A percentile compares a stretch with the other conserved stretches of the same genome.
Evolutionary conservation across 2,329 filamentous ascomycete species (phyloP).

Genomic region (Calonectria honghensis): DNA sequence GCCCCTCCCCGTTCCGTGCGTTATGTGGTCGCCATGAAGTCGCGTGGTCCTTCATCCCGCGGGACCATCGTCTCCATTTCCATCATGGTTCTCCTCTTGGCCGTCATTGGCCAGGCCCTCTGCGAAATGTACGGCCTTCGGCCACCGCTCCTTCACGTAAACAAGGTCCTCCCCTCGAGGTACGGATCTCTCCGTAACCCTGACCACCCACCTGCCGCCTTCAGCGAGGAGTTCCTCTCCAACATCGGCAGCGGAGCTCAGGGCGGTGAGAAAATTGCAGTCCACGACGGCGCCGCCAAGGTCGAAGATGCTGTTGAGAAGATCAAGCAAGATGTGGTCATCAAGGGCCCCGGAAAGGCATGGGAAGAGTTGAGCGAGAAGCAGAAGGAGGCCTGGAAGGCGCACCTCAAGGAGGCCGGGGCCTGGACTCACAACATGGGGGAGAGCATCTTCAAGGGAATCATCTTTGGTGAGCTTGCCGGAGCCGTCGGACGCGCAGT

Average conservation of each 20-base stretch:
- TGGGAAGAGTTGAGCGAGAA: slow-evolving; percentile 83
- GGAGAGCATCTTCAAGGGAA: slow-evolving; percentile 83
- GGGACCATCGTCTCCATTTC: slow-evolving; percentile 73
- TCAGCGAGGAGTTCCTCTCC: slow-evolving; percentile 59
- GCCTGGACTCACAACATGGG: slow-evolving; percentile 88
- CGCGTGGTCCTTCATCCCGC: slow-evolving; percentile 70
- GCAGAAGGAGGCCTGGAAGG: slow-evolving; percentile 82
- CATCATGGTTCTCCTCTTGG: slow-evolving; percentile 75
- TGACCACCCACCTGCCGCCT: slow-evolving; percentile 50
- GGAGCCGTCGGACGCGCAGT: slow-evolving; percentile 75
- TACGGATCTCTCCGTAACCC: slow-evolving; percentile 57
- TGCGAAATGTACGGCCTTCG: slow-evolving; percentile 77
- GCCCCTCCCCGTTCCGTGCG: slow-evolving; percentile 72
- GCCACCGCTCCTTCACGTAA: slow-evolving; percentile 73
- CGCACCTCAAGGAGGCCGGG: slow-evolving; percentile 80
- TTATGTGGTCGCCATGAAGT: slow-evolving; percentile 80
- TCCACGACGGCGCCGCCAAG: slow-evolving; percentile 54
- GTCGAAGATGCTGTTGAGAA: slow-evolving; percentile 48
- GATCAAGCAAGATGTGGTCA: slow-evolving; percentile 67
- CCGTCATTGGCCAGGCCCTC: slow-evolving; percentile 77
- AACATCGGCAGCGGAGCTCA: slow-evolving; percentile 61
- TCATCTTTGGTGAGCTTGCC: slow-evolving; percentile 85
- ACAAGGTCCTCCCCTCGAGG: slow-evolving; percentile 72
- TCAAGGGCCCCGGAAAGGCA: slow-evolving; percentile 72
- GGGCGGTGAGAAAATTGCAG: slow-evolving; percentile 63